Base-by-base conservation (phyloP, 2,329 filamentous ascomycete species). In the Penicillium crustosum region DNA sequence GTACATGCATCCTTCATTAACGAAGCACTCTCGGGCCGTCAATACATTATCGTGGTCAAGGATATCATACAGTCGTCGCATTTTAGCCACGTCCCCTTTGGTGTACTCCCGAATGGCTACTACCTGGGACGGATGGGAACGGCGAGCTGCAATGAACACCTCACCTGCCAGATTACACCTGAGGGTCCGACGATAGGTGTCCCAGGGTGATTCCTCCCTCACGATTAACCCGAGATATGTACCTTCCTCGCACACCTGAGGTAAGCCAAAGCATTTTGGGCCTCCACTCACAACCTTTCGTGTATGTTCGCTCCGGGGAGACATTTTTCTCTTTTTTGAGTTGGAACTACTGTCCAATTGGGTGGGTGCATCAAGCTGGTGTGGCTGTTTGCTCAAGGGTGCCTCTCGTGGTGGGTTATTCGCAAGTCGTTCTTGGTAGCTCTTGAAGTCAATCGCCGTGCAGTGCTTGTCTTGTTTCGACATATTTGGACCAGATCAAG, bases 121-220 rank as follows among this genome's bases (percentile, higher is more conserved):
- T 33, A 66, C 35, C n/a, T 54, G 29, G 23, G 29, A 53, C n/a
- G 53, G 54, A 29, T 36, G 38, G 36, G 58, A 52, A 53, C 45
- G 23, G 33, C 47, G 45, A 33, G 33, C 58, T 8, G 56, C 45
- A 42, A 60, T 49, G n/a, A 59, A 53, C 25, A 62, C 50, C 8
- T 61, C 35, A 3, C 62, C 58, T 49, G 35, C 57, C 10, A 66
- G 43, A 13, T 66, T 51, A 50, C 55, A 68, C 15, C 27, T 49
- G 31, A 63, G 51, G 2, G 43, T 49, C 15, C 53, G 52, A 12
- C 43, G 42, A 55, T 61, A 67, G 3, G 58, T 63, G 21, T 66
- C 57, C 60, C 10, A 58, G 19, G 54, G 47, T 36, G 53, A 56
- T 36, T 61, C 53, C 1, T 53, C 33, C 21, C 58, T 57, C 19